A percentile compares a stretch with the other conserved stretches of the same genome.
These are phyloP conservation scores for Panus rudis DNA, from an alignment of 768 basidiomycete species.

Conservation along the genomic window DNA sequence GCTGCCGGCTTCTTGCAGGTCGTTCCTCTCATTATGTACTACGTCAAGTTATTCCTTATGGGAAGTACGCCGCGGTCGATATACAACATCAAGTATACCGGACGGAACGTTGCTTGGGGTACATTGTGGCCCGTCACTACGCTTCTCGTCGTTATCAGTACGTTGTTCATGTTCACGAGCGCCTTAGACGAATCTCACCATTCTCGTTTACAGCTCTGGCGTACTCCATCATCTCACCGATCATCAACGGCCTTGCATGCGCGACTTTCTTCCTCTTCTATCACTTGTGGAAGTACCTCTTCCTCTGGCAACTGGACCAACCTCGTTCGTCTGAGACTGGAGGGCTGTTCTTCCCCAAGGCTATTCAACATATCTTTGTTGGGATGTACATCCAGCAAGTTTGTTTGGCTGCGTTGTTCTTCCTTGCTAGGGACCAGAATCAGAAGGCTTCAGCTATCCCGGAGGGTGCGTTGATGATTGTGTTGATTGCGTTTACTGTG, in stretches of 20 bases:
- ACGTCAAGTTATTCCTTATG: constrained; percentile 81
- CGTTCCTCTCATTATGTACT: constrained; percentile 73
- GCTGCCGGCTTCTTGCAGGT: constrained; percentile 78
- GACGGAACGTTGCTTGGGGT: constrained; percentile 68
- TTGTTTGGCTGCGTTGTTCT: constrained; percentile 83
- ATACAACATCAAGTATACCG: constrained; percentile 74
- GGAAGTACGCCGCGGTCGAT: constrained; percentile 86
- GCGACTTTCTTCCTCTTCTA: constrained; percentile 81
- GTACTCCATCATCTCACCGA: constrained; percentile 86
- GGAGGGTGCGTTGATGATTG: constrained; percentile 78
- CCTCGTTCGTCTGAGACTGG: constrained; percentile 71
- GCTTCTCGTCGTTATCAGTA: constrained; percentile 76
- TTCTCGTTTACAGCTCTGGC: constrained; percentile 42
- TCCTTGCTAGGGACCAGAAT: constrained; percentile 62
- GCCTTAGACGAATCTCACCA: constrained; percentile 2
- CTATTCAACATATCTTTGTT: constrained; percentile 88
- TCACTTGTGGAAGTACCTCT: constrained; percentile 59
- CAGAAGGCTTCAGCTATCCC: constrained; percentile 51
- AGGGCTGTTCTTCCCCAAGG: constrained; percentile 92
- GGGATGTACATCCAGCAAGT: constrained; percentile 90
- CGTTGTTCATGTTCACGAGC: constrained; percentile 15
- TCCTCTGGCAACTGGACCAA: constrained; percentile 55
- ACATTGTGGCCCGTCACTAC: constrained; percentile 68
- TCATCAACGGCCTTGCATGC: constrained; percentile 87
- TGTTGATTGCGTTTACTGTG: constrained; percentile 80